phyloP scores from a whole-genome alignment of 2,329 filamentous ascomycete genomes.

The Pseudogymnoascus verrucosus region DNA sequence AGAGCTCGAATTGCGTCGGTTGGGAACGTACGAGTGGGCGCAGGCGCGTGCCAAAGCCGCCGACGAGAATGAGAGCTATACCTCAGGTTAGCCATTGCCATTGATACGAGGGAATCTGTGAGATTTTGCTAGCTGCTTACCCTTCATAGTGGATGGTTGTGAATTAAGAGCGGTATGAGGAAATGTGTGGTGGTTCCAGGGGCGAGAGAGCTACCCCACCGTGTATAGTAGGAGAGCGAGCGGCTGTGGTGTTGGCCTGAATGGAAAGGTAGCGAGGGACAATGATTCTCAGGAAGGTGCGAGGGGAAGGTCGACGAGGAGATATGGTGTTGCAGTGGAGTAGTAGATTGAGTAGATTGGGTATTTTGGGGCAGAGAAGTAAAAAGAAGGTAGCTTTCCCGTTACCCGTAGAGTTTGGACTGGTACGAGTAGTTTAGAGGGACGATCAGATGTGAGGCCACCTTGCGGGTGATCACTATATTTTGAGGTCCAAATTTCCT shows the following conservation, averaged over 20 bases:
- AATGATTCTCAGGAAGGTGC: not conserved
- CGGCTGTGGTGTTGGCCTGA: not conserved
- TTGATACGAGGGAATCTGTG: not conserved
- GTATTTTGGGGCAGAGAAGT: not conserved
- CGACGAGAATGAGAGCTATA: slow-evolving; percentile 92
- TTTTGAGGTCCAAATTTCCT: slow-evolving; percentile 23
- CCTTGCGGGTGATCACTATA: slow-evolving; percentile 11
- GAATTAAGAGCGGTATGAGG: slow-evolving; percentile 2
- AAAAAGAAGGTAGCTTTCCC: slow-evolving; percentile 1
- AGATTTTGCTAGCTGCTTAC: slow-evolving; percentile 16
- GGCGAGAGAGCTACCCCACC: slow-evolving; percentile 3
- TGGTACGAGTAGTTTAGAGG: slow-evolving; percentile 1
- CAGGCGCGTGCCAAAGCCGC: slow-evolving; percentile 96
- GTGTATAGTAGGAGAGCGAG: not conserved
- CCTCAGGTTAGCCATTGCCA: slow-evolving; percentile 18
- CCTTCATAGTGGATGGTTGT: slow-evolving; percentile 26
- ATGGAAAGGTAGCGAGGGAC: not conserved
- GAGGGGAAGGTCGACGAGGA: not conserved
- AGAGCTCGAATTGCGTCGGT: slow-evolving; percentile 2
- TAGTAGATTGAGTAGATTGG: slow-evolving; percentile 3
- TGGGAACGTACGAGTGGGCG: slow-evolving; percentile 71
- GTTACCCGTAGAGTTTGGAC: not conserved
- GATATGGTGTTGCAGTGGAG: slow-evolving; percentile 2
- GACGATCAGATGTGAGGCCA: slow-evolving; percentile 7
- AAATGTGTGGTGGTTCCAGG: slow-evolving; percentile 1